These are phyloP conservation scores for Fusarium devonianum DNA, from an alignment of 2,329 filamentous ascomycete species.

Conservation along the genomic window DNA sequence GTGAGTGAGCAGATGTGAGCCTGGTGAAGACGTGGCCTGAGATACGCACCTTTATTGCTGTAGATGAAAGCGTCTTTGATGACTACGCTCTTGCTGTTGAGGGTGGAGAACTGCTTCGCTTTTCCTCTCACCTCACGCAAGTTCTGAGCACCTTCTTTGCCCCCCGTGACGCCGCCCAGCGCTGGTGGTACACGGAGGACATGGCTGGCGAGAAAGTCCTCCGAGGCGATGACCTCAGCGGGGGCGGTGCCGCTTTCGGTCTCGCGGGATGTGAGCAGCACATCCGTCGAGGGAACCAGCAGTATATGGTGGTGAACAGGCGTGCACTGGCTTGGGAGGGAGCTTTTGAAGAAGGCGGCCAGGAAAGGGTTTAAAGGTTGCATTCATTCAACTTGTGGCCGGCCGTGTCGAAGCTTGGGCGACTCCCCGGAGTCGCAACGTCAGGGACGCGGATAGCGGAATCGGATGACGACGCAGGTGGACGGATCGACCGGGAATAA, in stretches of 20 bases:
- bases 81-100: slow-evolving; percentile 91
- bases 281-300: slow-evolving; percentile 91
- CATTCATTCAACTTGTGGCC: slow-evolving; percentile 64
- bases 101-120: slow-evolving; percentile 90
- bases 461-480: slow-evolving; percentile 14
- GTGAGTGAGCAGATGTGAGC: slow-evolving; percentile 34
- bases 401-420: slow-evolving; percentile 41
- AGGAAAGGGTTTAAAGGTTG: slow-evolving; percentile 99
- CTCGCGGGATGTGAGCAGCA: slow-evolving; percentile 86
- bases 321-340: slow-evolving; percentile 87
- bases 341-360: slow-evolving; percentile 97
- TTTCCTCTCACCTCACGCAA: slow-evolving; percentile 89
- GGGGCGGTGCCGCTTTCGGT: slow-evolving; percentile 80
- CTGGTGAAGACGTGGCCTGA: background rate
- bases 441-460: slow-evolving; percentile 21
- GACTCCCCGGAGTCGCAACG: slow-evolving; percentile 38
- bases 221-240: slow-evolving; percentile 82
- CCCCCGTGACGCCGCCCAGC: slow-evolving; percentile 56
- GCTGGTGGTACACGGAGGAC: slow-evolving; percentile 85
- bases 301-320: slow-evolving; percentile 92
- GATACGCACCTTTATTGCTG: slow-evolving; percentile 83
- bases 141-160: slow-evolving; percentile 65
- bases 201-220: slow-evolving; percentile 97
- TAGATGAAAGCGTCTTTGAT: slow-evolving; percentile 93
- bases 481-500: slow-evolving; percentile 26